phyloP scores from a whole-genome alignment of 441 rosid genomes.

The Gossypium lobatum region DNA sequence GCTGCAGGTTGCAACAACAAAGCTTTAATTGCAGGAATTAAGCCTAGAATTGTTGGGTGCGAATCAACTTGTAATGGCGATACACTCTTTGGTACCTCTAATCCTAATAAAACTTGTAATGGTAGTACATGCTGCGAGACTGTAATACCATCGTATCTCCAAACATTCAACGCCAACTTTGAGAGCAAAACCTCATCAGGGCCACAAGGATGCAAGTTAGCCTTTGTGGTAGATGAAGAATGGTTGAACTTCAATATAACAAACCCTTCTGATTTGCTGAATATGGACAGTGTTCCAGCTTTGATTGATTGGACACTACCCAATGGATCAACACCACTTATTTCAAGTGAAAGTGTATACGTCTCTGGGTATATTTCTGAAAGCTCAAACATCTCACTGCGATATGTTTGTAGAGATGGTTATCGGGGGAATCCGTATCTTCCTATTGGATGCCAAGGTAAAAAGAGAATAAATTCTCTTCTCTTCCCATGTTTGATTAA shows the following conservation, averaged over 20 bases:
- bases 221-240: slow-evolving; percentile 16
- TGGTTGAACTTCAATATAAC: slow-evolving; percentile 3
- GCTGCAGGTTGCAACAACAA: neutral
- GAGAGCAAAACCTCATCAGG: neutral
- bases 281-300: slow-evolving; percentile 1
- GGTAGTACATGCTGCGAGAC: slow-evolving; percentile 14
- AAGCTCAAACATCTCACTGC: neutral
- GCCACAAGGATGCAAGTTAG: slow-evolving; percentile 10
- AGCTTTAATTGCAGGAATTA: neutral
- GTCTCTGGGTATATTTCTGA: neutral
- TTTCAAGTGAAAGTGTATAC: no score
- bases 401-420: slow-evolving; percentile 9
- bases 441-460: slow-evolving; percentile 22
- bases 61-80: neutral
- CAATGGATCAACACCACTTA: no score
- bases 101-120: no score
- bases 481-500: no score
- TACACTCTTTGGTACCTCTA: neutral
- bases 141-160: neutral
- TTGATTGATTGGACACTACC: neutral
- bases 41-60: neutral
- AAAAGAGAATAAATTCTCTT: neutral
- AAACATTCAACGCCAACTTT: neutral
- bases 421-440: slow-evolving; percentile 27
- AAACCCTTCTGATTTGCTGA: neutral